Evolutionary conservation across 2,329 filamentous ascomycete genomes (phyloP), one percentile per base, ranked within the genome.

Genomic region (Xylaria hypoxylon): DNA sequence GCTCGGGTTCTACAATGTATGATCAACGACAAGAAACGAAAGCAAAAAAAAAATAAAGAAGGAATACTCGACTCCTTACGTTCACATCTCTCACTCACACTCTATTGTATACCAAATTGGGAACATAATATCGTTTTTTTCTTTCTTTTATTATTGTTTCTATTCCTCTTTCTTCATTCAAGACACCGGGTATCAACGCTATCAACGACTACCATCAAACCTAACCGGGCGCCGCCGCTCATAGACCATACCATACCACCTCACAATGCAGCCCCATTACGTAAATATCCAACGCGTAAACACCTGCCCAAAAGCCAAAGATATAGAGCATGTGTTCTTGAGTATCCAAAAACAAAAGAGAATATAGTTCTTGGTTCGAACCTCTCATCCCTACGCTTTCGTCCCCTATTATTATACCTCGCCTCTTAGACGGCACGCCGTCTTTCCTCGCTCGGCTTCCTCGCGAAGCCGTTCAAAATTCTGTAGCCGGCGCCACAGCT

Each of bases 401-500:
- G 17, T 40, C 28, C 15, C 35, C 26, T n/a, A n/a, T 35, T 44
- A 42, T 52, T 19, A 42, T 19, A 22, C 31, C 24, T 17, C 55
- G 5, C n/a, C 28, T n/a, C 8, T 26, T 48, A 63, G 47, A 63
- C 42, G 6, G 24, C 59, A 40, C 53, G 38, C 19, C 45, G 48
- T 44, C 24, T 31, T 17, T 51, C 28, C 22, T 57, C 15, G 35
- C 67, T 77, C 40, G 89, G 88, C 83, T 92, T 92, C 76, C 84
- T 84, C 24, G 88, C 86, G 76, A 88, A 90, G 7, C 89, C 89
- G 67, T 82, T 87, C 68, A 91, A 78, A 80, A 87, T 83, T 64
- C 89, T 82, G 80, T 87, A 90, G 10, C 84, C 88, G 2, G 87
- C 84, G 51, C 86, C 87, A 74, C 83, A 84, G 57, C 80, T 78